Conservation (phyloP, 805 yeast genomes). For the Starmerella gropengiesseri region DNA sequence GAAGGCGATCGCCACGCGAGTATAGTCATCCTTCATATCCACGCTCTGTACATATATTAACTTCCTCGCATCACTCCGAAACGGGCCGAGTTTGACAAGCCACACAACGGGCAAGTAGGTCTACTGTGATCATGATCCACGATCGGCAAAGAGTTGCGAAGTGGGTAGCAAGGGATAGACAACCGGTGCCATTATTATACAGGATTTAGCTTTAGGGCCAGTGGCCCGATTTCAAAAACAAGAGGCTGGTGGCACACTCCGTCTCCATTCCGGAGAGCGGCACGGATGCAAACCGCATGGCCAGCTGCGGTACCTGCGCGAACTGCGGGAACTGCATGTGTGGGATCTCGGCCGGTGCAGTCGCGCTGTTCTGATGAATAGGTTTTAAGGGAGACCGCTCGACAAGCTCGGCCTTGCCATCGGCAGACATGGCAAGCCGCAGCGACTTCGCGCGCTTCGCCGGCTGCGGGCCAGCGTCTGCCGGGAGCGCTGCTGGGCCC, state of each 20-base stretch:
- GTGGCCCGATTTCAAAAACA: constrained; percentile 29
- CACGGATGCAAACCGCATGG: constrained; percentile 17
- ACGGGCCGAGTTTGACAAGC: too few relatives aligned
- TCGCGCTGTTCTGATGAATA: constrained; percentile 8
- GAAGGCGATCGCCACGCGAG: constrained; percentile 9
- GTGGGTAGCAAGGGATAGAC: too few relatives aligned
- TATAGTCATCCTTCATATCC: too few relatives aligned
- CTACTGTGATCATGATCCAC: too few relatives aligned
- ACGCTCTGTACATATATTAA: too few relatives aligned
- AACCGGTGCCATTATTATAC: constrained; percentile 2
- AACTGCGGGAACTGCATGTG: constrained; percentile 4
- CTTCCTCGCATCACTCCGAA: too few relatives aligned
- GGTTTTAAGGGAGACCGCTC: constrained; percentile 24
- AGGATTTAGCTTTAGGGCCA: constrained; percentile 7
- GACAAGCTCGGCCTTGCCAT: constrained; percentile 33
- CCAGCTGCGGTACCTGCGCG: constrained; percentile 9
- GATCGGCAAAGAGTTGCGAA: too few relatives aligned
- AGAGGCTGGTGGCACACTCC: constrained; percentile 31
- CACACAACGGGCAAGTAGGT: too few relatives aligned
- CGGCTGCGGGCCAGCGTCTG: constrained; percentile 3
- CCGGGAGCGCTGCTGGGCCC: not conserved
- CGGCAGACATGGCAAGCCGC: constrained; percentile 31
- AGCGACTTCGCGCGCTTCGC: constrained; percentile 21
- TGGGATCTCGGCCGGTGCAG: not conserved
- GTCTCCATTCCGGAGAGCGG: constrained; percentile 23